Percentiles rank a stretch among this genome's conserved stretches.
Evolutionary conservation across 2,329 filamentous ascomycete genomes (phyloP).

Genomic region (Colletotrichum caudatum): DNA sequence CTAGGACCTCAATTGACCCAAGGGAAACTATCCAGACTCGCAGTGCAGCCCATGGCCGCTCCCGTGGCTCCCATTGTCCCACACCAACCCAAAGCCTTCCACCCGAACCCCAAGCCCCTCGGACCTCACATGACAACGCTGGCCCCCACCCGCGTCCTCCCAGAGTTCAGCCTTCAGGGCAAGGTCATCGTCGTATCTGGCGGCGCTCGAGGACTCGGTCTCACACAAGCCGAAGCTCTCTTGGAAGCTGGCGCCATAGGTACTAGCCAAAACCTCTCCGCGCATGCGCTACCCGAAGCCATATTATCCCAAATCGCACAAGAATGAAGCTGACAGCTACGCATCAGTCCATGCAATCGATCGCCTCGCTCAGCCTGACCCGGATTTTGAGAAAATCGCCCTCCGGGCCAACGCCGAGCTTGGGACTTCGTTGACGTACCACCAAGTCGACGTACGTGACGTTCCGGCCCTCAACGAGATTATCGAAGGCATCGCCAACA

Average conservation of each 20-base stretch:
- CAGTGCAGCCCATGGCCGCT: slow-evolving; percentile 18
- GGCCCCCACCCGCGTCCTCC: slow-evolving; percentile 56
- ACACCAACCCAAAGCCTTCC: slow-evolving; percentile 28
- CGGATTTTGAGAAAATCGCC: slow-evolving; percentile 75
- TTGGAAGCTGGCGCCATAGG: slow-evolving; percentile 82
- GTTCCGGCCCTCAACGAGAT: slow-evolving; percentile 74
- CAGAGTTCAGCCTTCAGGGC: slow-evolving; percentile 80
- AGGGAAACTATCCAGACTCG: slow-evolving; percentile 19
- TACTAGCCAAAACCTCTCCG: slow-evolving; percentile 45
- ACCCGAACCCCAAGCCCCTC: slow-evolving; percentile 27
- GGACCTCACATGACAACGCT: slow-evolving; percentile 42
- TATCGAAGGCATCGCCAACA: slow-evolving; percentile 75
- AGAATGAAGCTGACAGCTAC: not conserved
- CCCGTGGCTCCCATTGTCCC: slow-evolving; percentile 21
- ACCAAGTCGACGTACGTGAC: slow-evolving; percentile 84
- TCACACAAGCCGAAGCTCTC: slow-evolving; percentile 82
- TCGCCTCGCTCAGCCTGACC: slow-evolving; percentile 62
- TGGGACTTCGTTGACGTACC: slow-evolving; percentile 78
- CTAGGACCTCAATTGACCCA: slow-evolving; percentile 24
- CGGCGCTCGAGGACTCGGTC: slow-evolving; percentile 79
- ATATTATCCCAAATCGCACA: not conserved
- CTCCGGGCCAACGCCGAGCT: slow-evolving; percentile 72
- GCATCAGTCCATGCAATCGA: slow-evolving; percentile 74
- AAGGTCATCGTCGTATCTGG: slow-evolving; percentile 84
- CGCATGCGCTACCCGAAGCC: not conserved